A percentile compares a stretch with the other conserved stretches of the same genome.
Evolutionary conservation across 78 protist species (phyloP).

Genomic region (Cavenderia fasciculata): DNA sequence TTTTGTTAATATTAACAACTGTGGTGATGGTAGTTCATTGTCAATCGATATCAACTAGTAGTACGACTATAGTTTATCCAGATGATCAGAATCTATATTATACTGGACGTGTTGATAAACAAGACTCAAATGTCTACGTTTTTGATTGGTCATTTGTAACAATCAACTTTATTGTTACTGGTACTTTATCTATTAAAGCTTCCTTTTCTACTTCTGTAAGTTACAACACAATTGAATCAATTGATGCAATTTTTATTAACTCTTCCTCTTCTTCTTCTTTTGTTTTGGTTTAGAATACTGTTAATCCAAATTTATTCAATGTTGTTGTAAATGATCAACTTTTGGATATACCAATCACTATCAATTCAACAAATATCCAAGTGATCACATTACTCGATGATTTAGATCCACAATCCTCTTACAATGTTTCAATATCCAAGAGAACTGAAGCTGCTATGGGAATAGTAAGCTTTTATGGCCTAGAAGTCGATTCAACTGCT

Average conservation of each 20-base stretch:
- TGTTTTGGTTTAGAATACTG: too few species aligned
- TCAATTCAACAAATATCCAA: neutral
- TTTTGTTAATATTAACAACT: too few species aligned
- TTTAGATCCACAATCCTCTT: neutral
- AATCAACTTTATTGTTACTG: neutral
- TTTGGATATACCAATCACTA: conserved; percentile 1
- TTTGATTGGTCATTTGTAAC: conserved; percentile 35
- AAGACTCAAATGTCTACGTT: neutral
- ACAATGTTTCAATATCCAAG: neutral
- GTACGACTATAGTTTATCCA: too few species aligned
- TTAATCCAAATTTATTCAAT: neutral
- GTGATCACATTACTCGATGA: too few species aligned
- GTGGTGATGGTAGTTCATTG: too few species aligned
- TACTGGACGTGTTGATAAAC: conserved; percentile 31
- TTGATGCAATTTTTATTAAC: too few species aligned
- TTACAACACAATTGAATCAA: too few species aligned
- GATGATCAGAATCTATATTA: neutral
- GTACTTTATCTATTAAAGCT: neutral
- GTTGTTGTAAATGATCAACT: neutral
- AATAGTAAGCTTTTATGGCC: conserved; percentile 22
- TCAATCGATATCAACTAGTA: too few species aligned
- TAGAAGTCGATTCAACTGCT: conserved; percentile 12
- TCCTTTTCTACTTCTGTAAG: too few species aligned
- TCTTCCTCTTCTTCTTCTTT: too few species aligned
- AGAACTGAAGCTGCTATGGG: conserved; percentile 57